Base-by-base conservation (phyloP, 2,329 filamentous ascomycete species). In the Penicillium olsonii region DNA sequence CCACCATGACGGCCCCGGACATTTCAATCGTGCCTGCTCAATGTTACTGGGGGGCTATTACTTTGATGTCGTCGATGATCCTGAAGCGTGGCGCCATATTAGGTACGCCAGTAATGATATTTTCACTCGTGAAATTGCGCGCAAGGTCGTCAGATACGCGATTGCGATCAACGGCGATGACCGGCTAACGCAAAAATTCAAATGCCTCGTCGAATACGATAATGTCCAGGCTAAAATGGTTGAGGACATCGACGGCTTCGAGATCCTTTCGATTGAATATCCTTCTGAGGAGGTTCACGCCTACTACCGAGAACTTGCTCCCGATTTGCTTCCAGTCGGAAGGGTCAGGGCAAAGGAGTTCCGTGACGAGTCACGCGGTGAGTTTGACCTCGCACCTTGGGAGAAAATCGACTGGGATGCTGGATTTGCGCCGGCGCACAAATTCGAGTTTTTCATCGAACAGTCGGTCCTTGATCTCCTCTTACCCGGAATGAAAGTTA, bases 21-120 rank as follows among this genome's bases (percentile, higher is more conserved):
- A 81, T 10, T 96, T 96, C 77, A 95, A 95, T 68, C 75, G 78
- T n/a, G 86, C 88, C 0, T 87, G 87, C 41, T 84, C 84, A 2
- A 81, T 80, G 9, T 74, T 95, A 0, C 89, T 88, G 61, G 83
- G 80, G 2, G 84, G 83, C 2, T 68, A 72, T 26, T 76, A 77
- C 43, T 72, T 71, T 24, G 71, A 68, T 11, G 76, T 75, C 55
- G 66, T 68, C 10, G 74, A 70, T 17, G 63, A 72, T 37, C 57
- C 70, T 26, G 52, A 65, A 3, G 19, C 29, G 19, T 37, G 39
- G 37, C 9, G 24, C 12, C 24, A 14, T 1, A 15, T 43, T 24
- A 22, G 33, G n/a, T 31, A 27, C 2, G 27, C 34, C 5, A 27
- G 44, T 5, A 12, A 29, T 10, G 15, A 27, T 5, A 2, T 8